These are phyloP conservation scores for Fusarium udum DNA, from an alignment of 2,329 filamentous ascomycete species.

Conservation along the genomic window DNA sequence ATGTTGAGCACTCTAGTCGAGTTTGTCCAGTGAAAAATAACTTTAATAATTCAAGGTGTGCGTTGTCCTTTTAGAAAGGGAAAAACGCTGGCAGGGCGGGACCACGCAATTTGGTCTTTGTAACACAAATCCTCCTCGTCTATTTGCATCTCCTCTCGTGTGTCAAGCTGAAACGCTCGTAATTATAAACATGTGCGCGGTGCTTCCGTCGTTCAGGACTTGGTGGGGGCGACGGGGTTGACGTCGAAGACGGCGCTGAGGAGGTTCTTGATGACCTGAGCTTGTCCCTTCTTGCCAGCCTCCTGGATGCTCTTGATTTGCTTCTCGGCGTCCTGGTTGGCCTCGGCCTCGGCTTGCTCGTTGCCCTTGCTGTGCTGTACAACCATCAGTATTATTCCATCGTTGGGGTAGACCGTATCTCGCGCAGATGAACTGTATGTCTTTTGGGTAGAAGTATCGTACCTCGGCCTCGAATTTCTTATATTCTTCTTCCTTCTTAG, in stretches of 20 bases:
- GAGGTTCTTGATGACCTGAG: constrained; percentile 83
- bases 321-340: constrained; percentile 80
- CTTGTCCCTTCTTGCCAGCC: constrained; percentile 81
- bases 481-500: constrained; percentile 91
- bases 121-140: constrained; percentile 25
- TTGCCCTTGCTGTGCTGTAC: constrained; percentile 90
- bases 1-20: constrained; percentile 64
- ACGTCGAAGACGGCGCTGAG: constrained; percentile 87
- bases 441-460: constrained; percentile 16
- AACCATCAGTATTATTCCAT: constrained; percentile 4
- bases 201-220: constrained; percentile 37
- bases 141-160: constrained; percentile 12
- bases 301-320: constrained; percentile 85
- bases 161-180: constrained; percentile 20
- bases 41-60: constrained; percentile 38
- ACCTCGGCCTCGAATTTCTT: constrained; percentile 88
- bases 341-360: constrained; percentile 77
- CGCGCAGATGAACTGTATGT: background rate
- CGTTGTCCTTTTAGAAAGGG: constrained; percentile 7
- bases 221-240: constrained; percentile 68
- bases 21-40: constrained; percentile 54
- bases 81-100: constrained; percentile 15
- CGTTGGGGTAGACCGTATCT: background rate
- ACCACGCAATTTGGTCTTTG: constrained; percentile 31
- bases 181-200: constrained; percentile 19